Evolutionary conservation across 78 protist species (phyloP), one percentile per base, ranked within the genome.

Genomic region (Anaeramoeba flamelloides): DNA sequence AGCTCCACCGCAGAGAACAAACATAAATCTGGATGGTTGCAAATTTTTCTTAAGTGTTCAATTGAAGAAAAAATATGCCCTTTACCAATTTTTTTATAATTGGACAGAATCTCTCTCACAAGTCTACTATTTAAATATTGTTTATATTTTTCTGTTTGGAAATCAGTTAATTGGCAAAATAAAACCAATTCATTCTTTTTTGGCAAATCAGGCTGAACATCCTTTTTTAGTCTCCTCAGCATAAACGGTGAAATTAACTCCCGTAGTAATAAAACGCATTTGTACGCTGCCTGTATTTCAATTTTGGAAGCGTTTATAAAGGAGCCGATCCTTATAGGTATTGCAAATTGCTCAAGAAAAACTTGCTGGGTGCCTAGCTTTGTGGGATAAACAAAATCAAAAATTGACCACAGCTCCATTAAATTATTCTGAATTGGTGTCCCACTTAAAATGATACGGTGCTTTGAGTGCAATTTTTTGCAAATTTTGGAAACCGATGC

Each of bases 341-440:
- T 36, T 1, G 85, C 90, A 2, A 95, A 94, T 53, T 91, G 82
- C 8, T 75, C 40, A 33, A 17, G 2, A 40, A 94, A 94, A 22
- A 80, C 41, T 30, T 85, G 85, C 30, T 86, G 83, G 36, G 89
- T 80, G 1, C 90, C 98, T 1, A 95, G 85, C 22, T 80, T 79
- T 3, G 98, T 98, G 0, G 99, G 99, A 39, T 79, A 89, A 22
- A 95, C 91, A 77, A 96, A 96, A 77, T 97, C 99, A 53, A 97
- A 90, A n/a, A 97, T 83, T 0, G 95, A 90, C 99, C 99, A 97
- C n/a, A 97, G 88, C 89, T 97, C 99, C 0, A 74, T 64, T 26
- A 97, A 89, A 2, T 86, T 88, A 87, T 97, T 97, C 80, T 94
- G 98, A 17, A 97, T 87, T 0, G 99, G 99, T n/a, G 98, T 79